A percentile compares a stretch with the other conserved stretches of the same genome.
Conservation (phyloP, 768 basidiomycete genomes). For the Lactifluus volemus region DNA sequence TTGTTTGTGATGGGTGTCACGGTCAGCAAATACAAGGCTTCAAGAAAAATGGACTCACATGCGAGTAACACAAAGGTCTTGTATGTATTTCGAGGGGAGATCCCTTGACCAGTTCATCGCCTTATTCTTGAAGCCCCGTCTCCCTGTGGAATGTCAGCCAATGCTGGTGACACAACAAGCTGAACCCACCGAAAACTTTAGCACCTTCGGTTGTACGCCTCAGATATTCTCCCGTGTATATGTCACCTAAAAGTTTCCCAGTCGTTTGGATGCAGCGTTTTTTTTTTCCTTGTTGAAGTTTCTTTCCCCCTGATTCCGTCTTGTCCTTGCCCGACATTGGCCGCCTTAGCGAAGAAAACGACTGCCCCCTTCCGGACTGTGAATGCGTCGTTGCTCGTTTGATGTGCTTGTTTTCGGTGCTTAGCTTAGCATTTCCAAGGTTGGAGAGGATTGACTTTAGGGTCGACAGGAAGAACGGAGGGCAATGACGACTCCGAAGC, state of each 20-base stretch:
- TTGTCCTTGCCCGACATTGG: no score
- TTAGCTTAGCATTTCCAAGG: no score
- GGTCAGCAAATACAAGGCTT: not conserved
- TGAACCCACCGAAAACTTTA: not conserved
- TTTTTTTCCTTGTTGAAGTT: no score
- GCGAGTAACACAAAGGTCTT: slow-evolving; percentile 5
- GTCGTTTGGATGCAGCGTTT: no score
- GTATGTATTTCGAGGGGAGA: not conserved
- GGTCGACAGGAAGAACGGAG: no score
- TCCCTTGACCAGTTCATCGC: not conserved
- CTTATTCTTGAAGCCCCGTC: not conserved
- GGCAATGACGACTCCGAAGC: no score
- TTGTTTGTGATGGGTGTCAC: not conserved
- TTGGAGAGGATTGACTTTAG: no score
- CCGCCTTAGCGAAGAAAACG: no score
- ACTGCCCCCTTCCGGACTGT: no score
- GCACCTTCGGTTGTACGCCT: not conserved
- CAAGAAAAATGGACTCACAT: not conserved
- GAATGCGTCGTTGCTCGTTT: no score
- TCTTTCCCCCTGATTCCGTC: no score
- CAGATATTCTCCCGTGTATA: slow-evolving; percentile 10
- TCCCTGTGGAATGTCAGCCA: not conserved
- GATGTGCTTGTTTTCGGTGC: no score
- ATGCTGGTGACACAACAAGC: not conserved
- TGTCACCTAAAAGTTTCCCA: not conserved